Evolutionary conservation across 139 green algal genomes (phyloP).

Genomic region (Asterochloris sp.): DNA sequence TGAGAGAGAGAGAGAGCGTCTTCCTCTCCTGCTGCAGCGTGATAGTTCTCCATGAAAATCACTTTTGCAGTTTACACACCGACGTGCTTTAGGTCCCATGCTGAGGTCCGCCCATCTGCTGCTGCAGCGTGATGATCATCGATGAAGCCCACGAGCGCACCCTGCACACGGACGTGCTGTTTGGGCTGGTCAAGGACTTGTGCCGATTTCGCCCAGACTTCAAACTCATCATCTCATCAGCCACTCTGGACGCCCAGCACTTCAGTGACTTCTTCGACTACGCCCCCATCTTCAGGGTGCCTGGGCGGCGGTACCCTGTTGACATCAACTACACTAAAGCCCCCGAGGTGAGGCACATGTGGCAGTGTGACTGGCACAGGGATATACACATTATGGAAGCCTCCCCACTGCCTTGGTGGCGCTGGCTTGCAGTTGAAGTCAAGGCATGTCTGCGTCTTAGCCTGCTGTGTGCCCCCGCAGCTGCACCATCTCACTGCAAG

Average conservation of each 20-base stretch:
- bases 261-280: conserved; percentile 96
- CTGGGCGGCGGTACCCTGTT: conserved; percentile 88
- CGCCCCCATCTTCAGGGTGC: conserved; percentile 92
- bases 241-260: conserved; percentile 90
- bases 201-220: conserved; percentile 85
- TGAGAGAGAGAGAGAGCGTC: too few relatives aligned
- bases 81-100: too few relatives aligned
- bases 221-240: conserved; percentile 94
- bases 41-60: too few relatives aligned
- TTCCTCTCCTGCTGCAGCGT: too few relatives aligned
- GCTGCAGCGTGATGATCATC: conserved; percentile 89
- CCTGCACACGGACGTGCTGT: conserved; percentile 95
- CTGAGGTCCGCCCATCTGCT: background rate
- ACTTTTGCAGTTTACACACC: too few relatives aligned
- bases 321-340: conserved; percentile 98
- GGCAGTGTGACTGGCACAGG: background rate
- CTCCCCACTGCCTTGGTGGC: too few relatives aligned
- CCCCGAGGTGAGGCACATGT: conserved; percentile 48
- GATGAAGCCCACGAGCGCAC: conserved; percentile 97
- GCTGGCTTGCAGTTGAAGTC: too few relatives aligned
- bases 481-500: too few relatives aligned
- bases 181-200: conserved; percentile 80
- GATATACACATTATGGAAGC: background rate
- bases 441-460: too few relatives aligned
- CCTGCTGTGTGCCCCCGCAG: too few relatives aligned